Percentiles rank a stretch among this genome's conserved stretches.
Evolutionary conservation across 176 grass and related monocot species (phyloP).

Genomic region (Oryza australiensis): DNA sequence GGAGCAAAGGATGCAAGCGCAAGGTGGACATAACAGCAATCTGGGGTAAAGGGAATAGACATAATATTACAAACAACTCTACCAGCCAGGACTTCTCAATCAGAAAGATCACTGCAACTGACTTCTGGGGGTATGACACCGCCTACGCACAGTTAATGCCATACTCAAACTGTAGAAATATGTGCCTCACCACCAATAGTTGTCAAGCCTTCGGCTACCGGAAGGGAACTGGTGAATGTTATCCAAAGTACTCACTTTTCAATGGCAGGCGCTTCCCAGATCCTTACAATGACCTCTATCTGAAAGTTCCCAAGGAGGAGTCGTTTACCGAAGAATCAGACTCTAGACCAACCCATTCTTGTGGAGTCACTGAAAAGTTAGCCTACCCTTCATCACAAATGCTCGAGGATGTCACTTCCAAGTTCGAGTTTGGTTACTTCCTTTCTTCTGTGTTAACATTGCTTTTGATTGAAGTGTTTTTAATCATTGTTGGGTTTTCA

Average conservation of each 20-base stretch:
- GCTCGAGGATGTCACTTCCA: neutral
- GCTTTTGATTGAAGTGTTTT: slow-evolving; percentile 40
- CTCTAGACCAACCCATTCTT: neutral
- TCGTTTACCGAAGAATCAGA: neutral
- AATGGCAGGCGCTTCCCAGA: slow-evolving; percentile 43
- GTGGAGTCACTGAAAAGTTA: slow-evolving; percentile 19
- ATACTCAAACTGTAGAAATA: neutral
- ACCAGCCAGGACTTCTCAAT: slow-evolving; percentile 15
- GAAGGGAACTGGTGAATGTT: slow-evolving; percentile 31
- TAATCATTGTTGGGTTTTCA: slow-evolving; percentile 38
- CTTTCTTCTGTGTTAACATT: slow-evolving; percentile 47
- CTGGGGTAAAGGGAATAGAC: neutral
- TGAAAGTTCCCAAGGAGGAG: slow-evolving; percentile 27
- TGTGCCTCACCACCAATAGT: slow-evolving; percentile 13
- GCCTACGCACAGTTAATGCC: fast-evolving
- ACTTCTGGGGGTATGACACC: slow-evolving; percentile 61
- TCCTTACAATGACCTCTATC: slow-evolving; percentile 35
- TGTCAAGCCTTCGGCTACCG: slow-evolving; percentile 59
- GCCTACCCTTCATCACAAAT: neutral
- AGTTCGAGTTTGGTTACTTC: slow-evolving; percentile 49
- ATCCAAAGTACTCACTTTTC: slow-evolving; percentile 38
- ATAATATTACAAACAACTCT: neutral
- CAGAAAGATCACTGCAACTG: neutral
- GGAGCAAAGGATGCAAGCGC: slow-evolving; percentile 57
- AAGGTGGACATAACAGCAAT: slow-evolving; percentile 6